Evolutionary conservation across 2,329 filamentous ascomycete genomes (phyloP).

Genomic region (Lecanicillium sp.): DNA sequence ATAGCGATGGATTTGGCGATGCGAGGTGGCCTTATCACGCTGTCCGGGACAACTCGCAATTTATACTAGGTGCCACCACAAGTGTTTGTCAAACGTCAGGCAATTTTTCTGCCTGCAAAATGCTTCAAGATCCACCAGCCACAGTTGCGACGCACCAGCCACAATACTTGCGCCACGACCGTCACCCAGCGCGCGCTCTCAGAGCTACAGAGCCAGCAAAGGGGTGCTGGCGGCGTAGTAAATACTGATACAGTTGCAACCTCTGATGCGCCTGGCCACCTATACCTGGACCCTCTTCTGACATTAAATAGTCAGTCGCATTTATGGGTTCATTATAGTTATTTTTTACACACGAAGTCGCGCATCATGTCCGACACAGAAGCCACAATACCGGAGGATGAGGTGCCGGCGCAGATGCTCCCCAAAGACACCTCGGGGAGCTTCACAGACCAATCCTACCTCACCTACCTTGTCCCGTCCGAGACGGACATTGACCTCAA

Average conservation of each 20-base stretch:
- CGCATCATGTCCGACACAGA: constrained; percentile 10
- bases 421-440: constrained; percentile 17
- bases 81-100: not conserved
- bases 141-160: constrained; percentile 6
- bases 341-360: not conserved
- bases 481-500: constrained; percentile 50
- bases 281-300: not conserved
- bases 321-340: not conserved
- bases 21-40: not conserved
- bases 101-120: constrained; percentile 6
- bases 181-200: not conserved
- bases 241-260: no score
- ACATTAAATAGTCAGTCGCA: not conserved
- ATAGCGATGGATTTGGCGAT: constrained; percentile 4
- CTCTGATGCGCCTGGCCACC: not conserved
- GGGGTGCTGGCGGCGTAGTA: not conserved
- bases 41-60: not conserved
- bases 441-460: constrained; percentile 52
- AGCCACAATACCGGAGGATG: constrained; percentile 1
- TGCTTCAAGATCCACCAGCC: constrained; percentile 3
- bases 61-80: not conserved
- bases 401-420: not conserved
- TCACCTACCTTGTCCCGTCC: constrained; percentile 56
- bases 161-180: constrained; percentile 3
- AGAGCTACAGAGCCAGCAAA: not conserved